Evolutionary conservation across 768 basidiomycete species (phyloP).

Genomic region (Mycena indigotica): DNA sequence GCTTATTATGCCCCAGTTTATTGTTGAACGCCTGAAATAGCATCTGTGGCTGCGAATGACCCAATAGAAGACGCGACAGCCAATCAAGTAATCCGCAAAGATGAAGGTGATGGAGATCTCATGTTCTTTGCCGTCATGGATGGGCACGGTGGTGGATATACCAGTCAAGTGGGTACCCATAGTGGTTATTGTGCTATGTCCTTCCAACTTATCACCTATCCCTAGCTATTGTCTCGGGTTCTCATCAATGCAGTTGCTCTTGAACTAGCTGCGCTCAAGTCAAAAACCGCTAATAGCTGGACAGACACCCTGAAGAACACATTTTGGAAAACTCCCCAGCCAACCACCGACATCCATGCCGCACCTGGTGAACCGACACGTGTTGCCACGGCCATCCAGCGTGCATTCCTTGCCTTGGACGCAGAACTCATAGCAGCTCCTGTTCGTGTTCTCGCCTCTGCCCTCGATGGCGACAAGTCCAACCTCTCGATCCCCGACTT

Average conservation of each 20-base stretch:
- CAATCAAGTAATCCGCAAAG: slow-evolving; percentile 64
- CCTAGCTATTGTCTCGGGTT: slow-evolving; percentile 70
- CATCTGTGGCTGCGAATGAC: slow-evolving; percentile 80
- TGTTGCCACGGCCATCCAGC: slow-evolving; percentile 68
- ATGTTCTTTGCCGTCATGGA: slow-evolving; percentile 91
- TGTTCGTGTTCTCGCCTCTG: slow-evolving; percentile 65
- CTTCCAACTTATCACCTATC: neutral
- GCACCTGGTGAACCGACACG: slow-evolving; percentile 49
- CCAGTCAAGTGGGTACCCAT: slow-evolving; percentile 65
- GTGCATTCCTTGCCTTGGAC: slow-evolving; percentile 83
- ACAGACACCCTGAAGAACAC: slow-evolving; percentile 38
- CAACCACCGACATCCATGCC: slow-evolving; percentile 37
- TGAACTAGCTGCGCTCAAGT: slow-evolving; percentile 63
- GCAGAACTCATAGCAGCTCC: slow-evolving; percentile 81
- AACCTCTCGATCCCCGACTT: slow-evolving; percentile 59
- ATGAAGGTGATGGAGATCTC: slow-evolving; percentile 71
- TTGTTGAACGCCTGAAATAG: slow-evolving; percentile 32
- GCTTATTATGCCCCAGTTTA: neutral
- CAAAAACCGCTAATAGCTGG: slow-evolving; percentile 36
- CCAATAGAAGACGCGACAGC: slow-evolving; percentile 91
- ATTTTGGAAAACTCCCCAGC: slow-evolving; percentile 31
- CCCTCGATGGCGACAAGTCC: slow-evolving; percentile 54
- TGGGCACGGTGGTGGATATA: slow-evolving; percentile 84
- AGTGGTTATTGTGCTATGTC: neutral
- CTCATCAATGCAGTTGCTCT: slow-evolving; percentile 84